phyloP scores from a whole-genome alignment of 352 stramenopile species.

The Phytophthora niederhauseri region DNA sequence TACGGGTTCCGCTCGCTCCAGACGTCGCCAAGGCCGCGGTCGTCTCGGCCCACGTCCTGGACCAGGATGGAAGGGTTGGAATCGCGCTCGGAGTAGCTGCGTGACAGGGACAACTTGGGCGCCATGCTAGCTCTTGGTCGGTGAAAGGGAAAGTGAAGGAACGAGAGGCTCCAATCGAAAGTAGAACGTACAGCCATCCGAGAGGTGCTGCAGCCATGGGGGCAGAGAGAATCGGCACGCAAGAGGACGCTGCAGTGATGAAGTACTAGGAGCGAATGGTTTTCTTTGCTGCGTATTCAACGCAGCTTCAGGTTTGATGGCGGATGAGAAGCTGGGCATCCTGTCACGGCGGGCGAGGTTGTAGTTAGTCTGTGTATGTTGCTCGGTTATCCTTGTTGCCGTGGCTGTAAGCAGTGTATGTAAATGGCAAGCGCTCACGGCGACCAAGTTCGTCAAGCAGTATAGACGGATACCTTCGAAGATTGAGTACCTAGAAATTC shows the following conservation, averaged over 20 bases:
- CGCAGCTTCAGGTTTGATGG: neutral
- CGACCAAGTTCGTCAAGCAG: neutral
- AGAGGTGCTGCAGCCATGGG: constrained; percentile 9
- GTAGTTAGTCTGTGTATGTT: neutral
- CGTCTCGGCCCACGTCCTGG: constrained; percentile 17
- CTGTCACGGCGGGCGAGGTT: neutral
- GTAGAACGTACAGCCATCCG: constrained; percentile 19
- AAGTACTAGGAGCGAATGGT: neutral
- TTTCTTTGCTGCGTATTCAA: neutral
- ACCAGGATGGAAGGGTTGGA: constrained; percentile 29
- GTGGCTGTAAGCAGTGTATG: neutral
- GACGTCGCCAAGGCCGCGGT: constrained; percentile 13
- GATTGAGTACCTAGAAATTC: constrained; percentile 3
- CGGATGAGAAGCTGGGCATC: neutral
- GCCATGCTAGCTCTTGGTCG: constrained; percentile 12
- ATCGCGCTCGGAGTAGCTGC: neutral
- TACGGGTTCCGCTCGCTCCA: constrained; percentile 7
- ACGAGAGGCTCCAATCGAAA: constrained; percentile 15
- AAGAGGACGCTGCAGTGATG: constrained; percentile 13
- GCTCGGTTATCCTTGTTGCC: neutral
- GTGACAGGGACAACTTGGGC: constrained; percentile 8
- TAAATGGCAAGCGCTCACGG: neutral
- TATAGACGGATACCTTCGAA: constrained; percentile 7
- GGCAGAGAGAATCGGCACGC: constrained; percentile 19
- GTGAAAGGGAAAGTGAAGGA: constrained; percentile 19